Evolutionary conservation across 371 early-diverging fungal species (phyloP).

Genomic region (Dentiscutata heterogama): DNA sequence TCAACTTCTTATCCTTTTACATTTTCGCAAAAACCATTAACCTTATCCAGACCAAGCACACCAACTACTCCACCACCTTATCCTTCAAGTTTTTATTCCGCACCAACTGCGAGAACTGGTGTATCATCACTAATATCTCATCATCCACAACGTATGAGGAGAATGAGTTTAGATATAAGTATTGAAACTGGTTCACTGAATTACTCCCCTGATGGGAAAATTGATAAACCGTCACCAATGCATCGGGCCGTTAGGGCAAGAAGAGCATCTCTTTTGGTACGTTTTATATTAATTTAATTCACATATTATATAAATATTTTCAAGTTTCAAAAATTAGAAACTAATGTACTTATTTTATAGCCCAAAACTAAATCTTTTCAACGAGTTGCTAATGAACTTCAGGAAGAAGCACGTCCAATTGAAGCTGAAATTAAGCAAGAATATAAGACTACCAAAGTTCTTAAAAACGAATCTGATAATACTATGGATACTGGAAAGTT

Average conservation of each 20-base stretch:
- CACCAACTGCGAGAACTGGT: slow-evolving; percentile 11
- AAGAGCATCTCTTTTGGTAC: slow-evolving; percentile 43
- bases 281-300: background rate
- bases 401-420: slow-evolving; percentile 38
- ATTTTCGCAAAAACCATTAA: slow-evolving; percentile 25
- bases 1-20: slow-evolving; percentile 29
- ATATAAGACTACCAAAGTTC: slow-evolving; percentile 43
- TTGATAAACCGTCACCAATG: slow-evolving; percentile 35
- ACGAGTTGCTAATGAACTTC: slow-evolving; percentile 42
- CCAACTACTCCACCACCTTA: slow-evolving; percentile 28
- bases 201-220: slow-evolving; percentile 2
- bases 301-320: no score
- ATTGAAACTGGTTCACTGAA: background rate
- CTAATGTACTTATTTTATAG: slow-evolving; percentile 21
- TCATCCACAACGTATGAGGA: slow-evolving; percentile 35
- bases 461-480: slow-evolving; percentile 41
- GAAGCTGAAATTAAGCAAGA: slow-evolving; percentile 43
- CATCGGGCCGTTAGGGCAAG: slow-evolving; percentile 44
- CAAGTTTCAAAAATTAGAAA: no score
- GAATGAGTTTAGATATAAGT: slow-evolving; percentile 38
- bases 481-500: background rate
- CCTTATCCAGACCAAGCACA: slow-evolving; percentile 39
- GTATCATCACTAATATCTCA: slow-evolving; percentile 25
- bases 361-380: slow-evolving; percentile 43
- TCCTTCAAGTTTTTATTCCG: slow-evolving; percentile 13